Evolutionary conservation across 768 basidiomycete species (phyloP), one percentile per base, ranked within the genome.

Genomic region (Mycena belliarum): DNA sequence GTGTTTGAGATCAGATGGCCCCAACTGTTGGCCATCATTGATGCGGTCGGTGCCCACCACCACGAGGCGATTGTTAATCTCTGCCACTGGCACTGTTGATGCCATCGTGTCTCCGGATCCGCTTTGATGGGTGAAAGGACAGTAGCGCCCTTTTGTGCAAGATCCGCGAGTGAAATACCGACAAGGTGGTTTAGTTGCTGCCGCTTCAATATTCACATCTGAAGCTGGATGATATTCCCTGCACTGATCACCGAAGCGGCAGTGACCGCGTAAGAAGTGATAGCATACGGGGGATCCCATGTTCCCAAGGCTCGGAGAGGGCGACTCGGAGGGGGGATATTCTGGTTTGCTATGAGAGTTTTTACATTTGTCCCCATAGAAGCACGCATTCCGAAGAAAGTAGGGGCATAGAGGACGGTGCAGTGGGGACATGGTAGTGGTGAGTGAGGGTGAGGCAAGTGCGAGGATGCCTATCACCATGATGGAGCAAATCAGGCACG

Each of bases 211-310:
- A 15, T 47, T n/a, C 21, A 14, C 38, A 43, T 33, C 24, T 8
- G 54, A 29, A 23, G 46, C 26, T 4, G 53, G 53, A 40, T 55
- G 53, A 26, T 40, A 49, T 37, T 55, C 47, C 25, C 54, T 49
- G 41, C 54, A 55, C 21, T 49, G 47, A 35, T 55, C 54, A 23
- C 54, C 54, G 49, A 49, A 55, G 42, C 54, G 54, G 32, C 54
- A 55, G 23, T 37, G 40, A 14, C 54, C 54, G 12, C 26, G 47
- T 21, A 55, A 26, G 40, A 55, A 55, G 32, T 24, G 37, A 14
- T 38, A 28, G n/a, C 54, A 55, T 4, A n/a, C 24, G 18, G 54
- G 47, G 9, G 42, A 24, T 9, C 3, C n/a, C 21, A 26, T 4
- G 43, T 9, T 15, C n/a, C 7, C 23, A 7, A 21, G 12, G 5